phyloP scores from a whole-genome alignment of 106 monocot species.

The Dendrobium huoshanense region DNA sequence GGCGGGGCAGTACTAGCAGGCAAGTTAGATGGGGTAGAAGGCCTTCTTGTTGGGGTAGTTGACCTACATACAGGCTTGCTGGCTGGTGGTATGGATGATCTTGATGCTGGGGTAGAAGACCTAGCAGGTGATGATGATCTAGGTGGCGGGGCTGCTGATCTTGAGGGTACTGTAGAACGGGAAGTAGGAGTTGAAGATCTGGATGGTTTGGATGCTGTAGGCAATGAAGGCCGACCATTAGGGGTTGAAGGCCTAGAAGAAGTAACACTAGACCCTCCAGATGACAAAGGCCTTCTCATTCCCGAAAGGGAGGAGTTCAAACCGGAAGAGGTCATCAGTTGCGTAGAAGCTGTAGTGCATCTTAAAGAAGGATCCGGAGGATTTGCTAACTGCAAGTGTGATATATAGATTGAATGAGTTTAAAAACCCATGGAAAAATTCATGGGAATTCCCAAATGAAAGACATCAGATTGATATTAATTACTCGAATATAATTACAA shows the following conservation, averaged over 20 bases:
- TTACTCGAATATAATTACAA: not conserved
- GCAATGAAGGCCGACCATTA: conserved; percentile 31
- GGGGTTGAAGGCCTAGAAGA: conserved; percentile 52
- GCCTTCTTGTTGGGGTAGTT: conserved; percentile 44
- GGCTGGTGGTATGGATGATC: conserved; percentile 26
- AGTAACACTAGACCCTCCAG: conserved; percentile 33
- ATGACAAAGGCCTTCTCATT: conserved; percentile 44
- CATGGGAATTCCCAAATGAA: not conserved
- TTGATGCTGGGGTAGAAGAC: conserved; percentile 50
- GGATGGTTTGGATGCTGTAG: conserved; percentile 31
- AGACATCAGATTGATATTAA: not conserved
- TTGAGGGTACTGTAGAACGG: conserved; percentile 42
- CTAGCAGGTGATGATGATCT: conserved; percentile 56
- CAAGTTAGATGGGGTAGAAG: conserved; percentile 40
- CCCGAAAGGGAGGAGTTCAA: conserved; percentile 22
- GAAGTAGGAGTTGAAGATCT: conserved; percentile 64
- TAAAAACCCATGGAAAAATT: not conserved
- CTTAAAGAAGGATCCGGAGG: conserved; percentile 31
- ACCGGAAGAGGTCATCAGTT: conserved; percentile 27
- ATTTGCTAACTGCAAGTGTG: conserved; percentile 53
- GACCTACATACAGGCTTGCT: conserved; percentile 32
- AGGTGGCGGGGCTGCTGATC: conserved; percentile 23
- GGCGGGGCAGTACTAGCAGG: conserved; percentile 4
- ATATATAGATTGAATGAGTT: not conserved
- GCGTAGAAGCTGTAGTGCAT: conserved; percentile 22